Base-by-base conservation (phyloP, 805 yeast genomes). In the Sporopachydermia quercuum region DNA sequence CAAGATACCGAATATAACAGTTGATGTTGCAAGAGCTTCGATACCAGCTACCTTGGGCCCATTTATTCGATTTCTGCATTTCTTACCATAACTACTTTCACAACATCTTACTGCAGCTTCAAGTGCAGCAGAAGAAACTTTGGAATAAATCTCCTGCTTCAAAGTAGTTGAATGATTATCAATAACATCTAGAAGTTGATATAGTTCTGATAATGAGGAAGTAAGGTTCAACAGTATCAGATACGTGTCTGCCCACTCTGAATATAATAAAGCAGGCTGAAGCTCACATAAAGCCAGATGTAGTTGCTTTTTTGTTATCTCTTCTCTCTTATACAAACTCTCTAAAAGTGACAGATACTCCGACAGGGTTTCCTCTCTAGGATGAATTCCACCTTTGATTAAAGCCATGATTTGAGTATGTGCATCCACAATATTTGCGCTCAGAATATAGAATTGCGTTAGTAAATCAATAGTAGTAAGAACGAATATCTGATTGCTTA, bases 1-100 rank as follows among this genome's bases (percentile, higher is more conserved):
- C 30, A 23, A 23, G 30, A 23, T 23, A 23, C 30, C 30, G 30
- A 23, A 23, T 23, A 23, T 23, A 23, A 23, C 30, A 23, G 30
- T 23, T 23, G 30, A 23, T 23, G 30, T 23, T 23, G 30, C 30
- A 23, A 23, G 30, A 23, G 30, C 30, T n/a, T 23, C 30, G n/a
- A 23, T 23, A 23, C 30, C 30, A 23, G 30, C 30, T 23, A 23
- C 30, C 30, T 23, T 23, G 30, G 30, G 30, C 30, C 30, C 30
- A 23, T 23, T 23, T 23, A 23, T 23, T 23, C 30, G 30, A 23
- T 23, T 23, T 23, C 30, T 23, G 30, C 13, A 23, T 23, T 23
- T 23, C 30, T 23, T 23, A 23, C 30, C 30, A 23, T 23, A 23
- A 23, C 30, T 23, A 23, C 30, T 23, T 23, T 23, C 30, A 23